A percentile compares a stretch with the other conserved stretches of the same genome.
phyloP scores from a whole-genome alignment of 2,329 filamentous ascomycete species.

The Sporothrix sp. region DNA sequence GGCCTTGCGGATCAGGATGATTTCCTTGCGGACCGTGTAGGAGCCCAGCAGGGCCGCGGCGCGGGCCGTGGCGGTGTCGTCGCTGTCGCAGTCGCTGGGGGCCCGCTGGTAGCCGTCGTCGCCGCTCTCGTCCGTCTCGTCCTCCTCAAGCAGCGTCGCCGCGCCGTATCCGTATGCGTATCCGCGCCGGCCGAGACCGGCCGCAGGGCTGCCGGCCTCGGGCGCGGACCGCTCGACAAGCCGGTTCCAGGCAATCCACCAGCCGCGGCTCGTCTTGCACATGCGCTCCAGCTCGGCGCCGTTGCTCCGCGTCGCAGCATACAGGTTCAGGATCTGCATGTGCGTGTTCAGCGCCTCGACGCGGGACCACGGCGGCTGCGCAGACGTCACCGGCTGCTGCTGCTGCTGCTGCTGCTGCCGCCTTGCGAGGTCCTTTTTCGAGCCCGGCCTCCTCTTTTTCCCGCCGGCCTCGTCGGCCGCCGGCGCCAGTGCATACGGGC shows the following conservation, averaged over 20 bases:
- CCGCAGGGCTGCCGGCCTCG: not conserved
- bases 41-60: constrained; percentile 8
- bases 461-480: not conserved
- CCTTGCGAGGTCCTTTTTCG: not conserved
- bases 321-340: constrained; percentile 51
- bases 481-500: constrained; percentile 24
- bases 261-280: constrained; percentile 55
- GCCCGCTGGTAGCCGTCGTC: constrained; percentile 1
- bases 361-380: constrained; percentile 41
- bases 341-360: constrained; percentile 57
- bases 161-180: constrained; percentile 10
- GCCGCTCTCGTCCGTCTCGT: not conserved
- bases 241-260: constrained; percentile 61
- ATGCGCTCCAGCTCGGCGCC: constrained; percentile 47
- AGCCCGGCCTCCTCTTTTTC: not conserved
- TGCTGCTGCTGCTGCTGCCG: not conserved
- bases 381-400: not conserved
- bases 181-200: not conserved
- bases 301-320: constrained; percentile 36
- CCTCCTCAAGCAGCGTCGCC: constrained; percentile 9
- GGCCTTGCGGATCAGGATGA: constrained; percentile 50
- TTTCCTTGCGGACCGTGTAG: constrained; percentile 41
- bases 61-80: constrained; percentile 5
- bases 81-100: constrained; percentile 1
- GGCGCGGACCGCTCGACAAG: constrained; percentile 30